phyloP scores from a whole-genome alignment of 2,329 filamentous ascomycete species.

The Drechslerella dactyloides region DNA sequence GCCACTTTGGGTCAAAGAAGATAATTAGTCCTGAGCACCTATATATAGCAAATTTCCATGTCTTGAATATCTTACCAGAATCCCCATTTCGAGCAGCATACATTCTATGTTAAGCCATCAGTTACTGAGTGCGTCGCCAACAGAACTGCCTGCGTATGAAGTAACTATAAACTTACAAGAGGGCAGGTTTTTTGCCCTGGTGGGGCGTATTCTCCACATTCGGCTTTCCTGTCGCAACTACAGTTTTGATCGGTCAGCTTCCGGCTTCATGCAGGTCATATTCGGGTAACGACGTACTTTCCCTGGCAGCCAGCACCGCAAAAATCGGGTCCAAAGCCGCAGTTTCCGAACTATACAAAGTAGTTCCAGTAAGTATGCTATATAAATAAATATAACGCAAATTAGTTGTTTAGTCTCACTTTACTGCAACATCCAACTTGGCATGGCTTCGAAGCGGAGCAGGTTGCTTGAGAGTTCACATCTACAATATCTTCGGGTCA shows the following conservation, averaged over 20 bases:
- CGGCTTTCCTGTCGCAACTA: slow-evolving; percentile 57
- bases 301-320: slow-evolving; percentile 5
- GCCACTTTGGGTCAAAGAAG: not conserved
- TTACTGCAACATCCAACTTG: slow-evolving; percentile 37
- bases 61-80: slow-evolving; percentile 25
- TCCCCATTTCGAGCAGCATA: slow-evolving; percentile 45
- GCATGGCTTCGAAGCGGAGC: slow-evolving; percentile 17
- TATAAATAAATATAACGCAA: not conserved
- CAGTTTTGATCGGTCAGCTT: slow-evolving; percentile 52
- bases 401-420: not conserved
- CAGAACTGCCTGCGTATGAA: too few species aligned
- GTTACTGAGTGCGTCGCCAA: not conserved
- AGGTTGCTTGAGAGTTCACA: slow-evolving; percentile 15
- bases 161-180: slow-evolving; percentile 40
- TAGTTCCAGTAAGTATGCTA: not conserved
- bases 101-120: slow-evolving; percentile 8
- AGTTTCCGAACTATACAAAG: slow-evolving; percentile 10
- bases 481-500: not conserved
- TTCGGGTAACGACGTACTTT: slow-evolving; percentile 3
- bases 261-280: not conserved
- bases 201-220: slow-evolving; percentile 56
- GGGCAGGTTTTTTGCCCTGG: slow-evolving; percentile 55
- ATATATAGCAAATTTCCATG: not conserved
- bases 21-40: not conserved
- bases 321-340: slow-evolving; percentile 12